A percentile compares a stretch with the other conserved stretches of the same genome.
phyloP scores from a whole-genome alignment of 2,329 filamentous ascomycete genomes.

The Fusarium multiceps region DNA sequence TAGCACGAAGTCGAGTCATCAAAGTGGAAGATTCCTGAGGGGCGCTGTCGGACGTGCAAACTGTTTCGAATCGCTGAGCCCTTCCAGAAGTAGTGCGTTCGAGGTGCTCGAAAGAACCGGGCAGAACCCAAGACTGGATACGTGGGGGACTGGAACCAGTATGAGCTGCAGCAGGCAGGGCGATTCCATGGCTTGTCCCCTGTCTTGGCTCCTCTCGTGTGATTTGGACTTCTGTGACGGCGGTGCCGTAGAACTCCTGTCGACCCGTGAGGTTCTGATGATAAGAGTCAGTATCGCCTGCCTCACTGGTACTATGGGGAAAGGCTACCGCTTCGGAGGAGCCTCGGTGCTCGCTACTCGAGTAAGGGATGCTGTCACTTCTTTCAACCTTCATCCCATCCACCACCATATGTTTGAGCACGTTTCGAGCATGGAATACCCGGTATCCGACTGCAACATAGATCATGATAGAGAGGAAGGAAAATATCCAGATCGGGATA shows the following conservation, averaged over 20 bases:
- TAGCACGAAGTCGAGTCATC: constrained; percentile 39
- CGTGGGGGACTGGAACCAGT: constrained; percentile 29
- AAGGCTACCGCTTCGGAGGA: constrained; percentile 51
- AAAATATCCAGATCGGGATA: constrained; percentile 70
- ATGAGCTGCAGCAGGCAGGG: constrained; percentile 31
- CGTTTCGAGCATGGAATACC: constrained; percentile 69
- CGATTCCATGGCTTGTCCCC: neutral
- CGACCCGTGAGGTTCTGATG: constrained; percentile 44
- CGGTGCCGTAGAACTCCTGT: constrained; percentile 57
- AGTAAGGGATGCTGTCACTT: constrained; percentile 32
- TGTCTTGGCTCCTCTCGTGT: constrained; percentile 47
- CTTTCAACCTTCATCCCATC: constrained; percentile 42
- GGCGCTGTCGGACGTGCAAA: constrained; percentile 45
- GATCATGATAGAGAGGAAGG: constrained; percentile 63
- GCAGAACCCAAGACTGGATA: constrained; percentile 43
- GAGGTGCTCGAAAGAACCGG: constrained; percentile 28
- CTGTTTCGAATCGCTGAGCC: constrained; percentile 46
- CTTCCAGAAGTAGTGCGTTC: constrained; percentile 23
- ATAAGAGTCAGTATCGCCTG: constrained; percentile 27
- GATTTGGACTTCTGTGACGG: constrained; percentile 62
- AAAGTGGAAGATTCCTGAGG: constrained; percentile 24
- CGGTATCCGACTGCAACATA: constrained; percentile 68
- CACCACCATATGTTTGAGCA: constrained; percentile 59
- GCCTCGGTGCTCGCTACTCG: constrained; percentile 45
- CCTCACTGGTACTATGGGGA: neutral